A percentile compares a stretch with the other conserved stretches of the same genome.
Conservation (phyloP, 495 filamentous ascomycete genomes). For the Penicillium nucicola region DNA sequence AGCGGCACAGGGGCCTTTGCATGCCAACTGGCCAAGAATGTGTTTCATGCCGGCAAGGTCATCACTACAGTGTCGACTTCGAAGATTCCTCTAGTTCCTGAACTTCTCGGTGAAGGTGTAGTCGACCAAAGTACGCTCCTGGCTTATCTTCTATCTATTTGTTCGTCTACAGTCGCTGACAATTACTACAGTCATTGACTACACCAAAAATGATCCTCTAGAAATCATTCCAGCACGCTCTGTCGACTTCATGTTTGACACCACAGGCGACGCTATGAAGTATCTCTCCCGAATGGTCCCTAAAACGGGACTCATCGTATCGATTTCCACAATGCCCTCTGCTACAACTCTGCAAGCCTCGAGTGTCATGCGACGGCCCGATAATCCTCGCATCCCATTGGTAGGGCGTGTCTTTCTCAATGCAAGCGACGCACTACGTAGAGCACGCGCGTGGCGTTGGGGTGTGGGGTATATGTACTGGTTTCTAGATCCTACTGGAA, state of each 20-base stretch:
- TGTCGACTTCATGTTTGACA: conserved; percentile 55
- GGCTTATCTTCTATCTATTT: no score
- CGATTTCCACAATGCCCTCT: neutral
- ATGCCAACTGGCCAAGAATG: conserved; percentile 52
- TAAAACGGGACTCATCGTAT: conserved; percentile 8
- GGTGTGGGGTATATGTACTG: conserved; percentile 37
- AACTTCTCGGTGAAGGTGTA: conserved; percentile 32
- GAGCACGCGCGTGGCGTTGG: conserved; percentile 24
- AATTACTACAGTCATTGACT: conserved; percentile 38
- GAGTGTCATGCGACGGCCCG: conserved; percentile 8
- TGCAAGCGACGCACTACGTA: conserved; percentile 30
- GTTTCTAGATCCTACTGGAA: conserved; percentile 30
- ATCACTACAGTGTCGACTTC: conserved; percentile 52
- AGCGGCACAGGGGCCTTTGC: conserved; percentile 46
- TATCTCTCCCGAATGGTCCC: conserved; percentile 36
- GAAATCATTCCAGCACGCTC: conserved; percentile 35
- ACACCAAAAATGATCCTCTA: conserved; percentile 41
- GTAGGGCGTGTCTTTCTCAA: conserved; percentile 26
- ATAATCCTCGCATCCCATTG: conserved; percentile 25
- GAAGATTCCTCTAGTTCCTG: conserved; percentile 46
- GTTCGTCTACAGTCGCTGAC: conserved; percentile 17
- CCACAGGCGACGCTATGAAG: conserved; percentile 28
- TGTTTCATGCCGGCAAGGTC: conserved; percentile 46
- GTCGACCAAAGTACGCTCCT: conserved; percentile 17
- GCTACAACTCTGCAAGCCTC: neutral